These are phyloP conservation scores for Trichoderma orchidacearum DNA, from an alignment of 495 filamentous ascomycete species.

Conservation along the genomic window DNA sequence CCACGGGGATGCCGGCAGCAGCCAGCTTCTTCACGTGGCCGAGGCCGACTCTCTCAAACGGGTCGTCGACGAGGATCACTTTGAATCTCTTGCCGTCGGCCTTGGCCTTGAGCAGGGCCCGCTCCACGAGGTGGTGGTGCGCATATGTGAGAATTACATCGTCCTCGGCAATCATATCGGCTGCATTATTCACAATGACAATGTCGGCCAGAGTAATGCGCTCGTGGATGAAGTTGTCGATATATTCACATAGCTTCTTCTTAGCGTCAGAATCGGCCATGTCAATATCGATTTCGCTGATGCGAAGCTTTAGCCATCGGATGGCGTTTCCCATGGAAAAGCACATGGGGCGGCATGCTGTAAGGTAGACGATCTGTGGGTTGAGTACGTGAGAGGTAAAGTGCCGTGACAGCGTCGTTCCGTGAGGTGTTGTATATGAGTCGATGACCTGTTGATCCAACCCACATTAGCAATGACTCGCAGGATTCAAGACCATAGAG, in stretches of 20 bases:
- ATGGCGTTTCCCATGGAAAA: conserved; percentile 95
- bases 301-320: conserved; percentile 78
- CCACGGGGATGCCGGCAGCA: conserved; percentile 54
- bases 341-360: conserved; percentile 81
- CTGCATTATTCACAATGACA: conserved; percentile 65
- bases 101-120: conserved; percentile 59
- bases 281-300: conserved; percentile 73
- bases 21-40: conserved; percentile 55
- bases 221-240: conserved; percentile 84
- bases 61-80: conserved; percentile 79
- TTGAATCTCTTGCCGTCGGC: conserved; percentile 49
- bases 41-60: conserved; percentile 58
- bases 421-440: conserved; percentile 75
- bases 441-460: conserved; percentile 62
- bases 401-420: conserved; percentile 74
- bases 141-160: conserved; percentile 83
- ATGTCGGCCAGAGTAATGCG: conserved; percentile 76
- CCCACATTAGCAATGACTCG: neutral
- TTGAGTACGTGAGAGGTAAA: conserved; percentile 83
- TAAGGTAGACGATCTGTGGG: conserved; percentile 88
- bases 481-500: neutral
- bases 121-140: conserved; percentile 72
- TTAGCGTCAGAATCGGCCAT: conserved; percentile 69
- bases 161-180: conserved; percentile 53
- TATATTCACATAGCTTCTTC: conserved; percentile 56